Evolutionary conservation across 2,329 filamentous ascomycete genomes (phyloP).

Genomic region (Podosphaera xanthii): DNA sequence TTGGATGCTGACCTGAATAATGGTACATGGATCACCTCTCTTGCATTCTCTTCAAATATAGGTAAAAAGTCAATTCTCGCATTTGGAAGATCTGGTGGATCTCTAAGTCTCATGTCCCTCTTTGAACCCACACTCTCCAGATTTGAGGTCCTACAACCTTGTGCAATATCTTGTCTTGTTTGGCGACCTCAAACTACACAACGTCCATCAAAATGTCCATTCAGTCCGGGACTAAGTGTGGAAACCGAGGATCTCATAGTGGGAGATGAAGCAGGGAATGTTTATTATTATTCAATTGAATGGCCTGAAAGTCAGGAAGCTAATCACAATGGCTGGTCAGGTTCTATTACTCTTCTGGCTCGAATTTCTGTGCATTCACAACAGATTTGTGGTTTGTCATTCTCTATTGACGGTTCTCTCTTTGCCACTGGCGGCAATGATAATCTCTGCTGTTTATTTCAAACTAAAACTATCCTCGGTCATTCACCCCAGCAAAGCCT

Average conservation of each 20-base stretch:
- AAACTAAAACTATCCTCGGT: conserved; percentile 18
- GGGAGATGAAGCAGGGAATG: conserved; percentile 58
- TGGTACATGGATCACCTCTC: conserved; percentile 46
- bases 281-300: conserved; percentile 79
- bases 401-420: conserved; percentile 51
- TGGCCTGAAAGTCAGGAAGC: conserved; percentile 51
- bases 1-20: conserved; percentile 25
- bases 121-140: conserved; percentile 42
- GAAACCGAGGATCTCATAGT: conserved; percentile 66
- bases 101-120: conserved; percentile 56
- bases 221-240: conserved; percentile 24
- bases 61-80: conserved; percentile 65
- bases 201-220: conserved; percentile 28
- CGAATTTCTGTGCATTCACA: conserved; percentile 61
- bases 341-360: conserved; percentile 54
- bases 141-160: conserved; percentile 51
- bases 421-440: conserved; percentile 88
- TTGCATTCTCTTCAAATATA: conserved; percentile 68
- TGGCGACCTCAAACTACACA: conserved; percentile 46
- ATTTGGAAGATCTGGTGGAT: conserved; percentile 57
- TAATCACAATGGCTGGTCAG: conserved; percentile 44
- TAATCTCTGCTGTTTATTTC: conserved; percentile 67
- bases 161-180: conserved; percentile 53
- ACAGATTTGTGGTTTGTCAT: conserved; percentile 82
- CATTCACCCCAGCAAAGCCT: conserved; percentile 1